Percentiles rank a stretch among this genome's conserved stretches.
These are phyloP conservation scores for Styphnolobium japonicum DNA, from an alignment of 306 rosid genomes.

Conservation along the genomic window DNA sequence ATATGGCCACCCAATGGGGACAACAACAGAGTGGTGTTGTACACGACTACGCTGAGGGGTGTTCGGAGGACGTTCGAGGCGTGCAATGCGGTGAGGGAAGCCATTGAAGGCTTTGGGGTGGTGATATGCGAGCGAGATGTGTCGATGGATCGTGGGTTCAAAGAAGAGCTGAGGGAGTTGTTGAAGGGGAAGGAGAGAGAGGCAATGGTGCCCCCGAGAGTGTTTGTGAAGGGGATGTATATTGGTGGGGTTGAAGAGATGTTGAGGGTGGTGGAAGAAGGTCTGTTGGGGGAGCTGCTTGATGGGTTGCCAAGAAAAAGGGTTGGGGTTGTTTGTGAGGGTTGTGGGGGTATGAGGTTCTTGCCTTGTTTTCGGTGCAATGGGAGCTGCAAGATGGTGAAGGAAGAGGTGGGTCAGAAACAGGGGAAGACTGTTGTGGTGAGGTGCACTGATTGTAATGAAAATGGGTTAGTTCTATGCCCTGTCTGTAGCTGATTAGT, in stretches of 20 bases:
- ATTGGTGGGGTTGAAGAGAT: slow-evolving; percentile 74
- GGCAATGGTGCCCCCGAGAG: slow-evolving; percentile 56
- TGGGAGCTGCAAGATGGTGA: slow-evolving; percentile 71
- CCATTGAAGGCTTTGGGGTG: slow-evolving; percentile 55
- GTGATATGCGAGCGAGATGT: slow-evolving; percentile 77
- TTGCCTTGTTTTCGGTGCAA: slow-evolving; percentile 75
- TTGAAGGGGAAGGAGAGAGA: slow-evolving; percentile 45
- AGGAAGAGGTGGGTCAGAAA: slow-evolving; percentile 28
- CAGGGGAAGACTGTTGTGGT: slow-evolving; percentile 39
- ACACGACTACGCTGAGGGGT: slow-evolving; percentile 82
- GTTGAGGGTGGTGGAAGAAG: slow-evolving; percentile 64
- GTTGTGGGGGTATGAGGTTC: slow-evolving; percentile 80
- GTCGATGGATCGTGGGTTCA: slow-evolving; percentile 78
- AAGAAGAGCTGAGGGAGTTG: slow-evolving; percentile 54
- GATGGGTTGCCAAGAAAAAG: slow-evolving; percentile 61
- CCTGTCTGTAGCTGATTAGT: slow-evolving; percentile 65
- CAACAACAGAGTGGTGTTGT: slow-evolving; percentile 68
- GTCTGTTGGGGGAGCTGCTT: slow-evolving; percentile 52
- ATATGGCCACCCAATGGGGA: slow-evolving; percentile 77
- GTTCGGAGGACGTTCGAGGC: slow-evolving; percentile 75
- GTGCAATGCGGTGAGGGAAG: slow-evolving; percentile 67
- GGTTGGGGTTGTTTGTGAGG: slow-evolving; percentile 66
- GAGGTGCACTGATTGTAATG: slow-evolving; percentile 75
- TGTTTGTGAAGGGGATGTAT: slow-evolving; percentile 70
- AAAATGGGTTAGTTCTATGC: slow-evolving; percentile 83